Evolutionary conservation across 805 yeast genomes (phyloP).

Genomic region (Torulaspora indica): DNA sequence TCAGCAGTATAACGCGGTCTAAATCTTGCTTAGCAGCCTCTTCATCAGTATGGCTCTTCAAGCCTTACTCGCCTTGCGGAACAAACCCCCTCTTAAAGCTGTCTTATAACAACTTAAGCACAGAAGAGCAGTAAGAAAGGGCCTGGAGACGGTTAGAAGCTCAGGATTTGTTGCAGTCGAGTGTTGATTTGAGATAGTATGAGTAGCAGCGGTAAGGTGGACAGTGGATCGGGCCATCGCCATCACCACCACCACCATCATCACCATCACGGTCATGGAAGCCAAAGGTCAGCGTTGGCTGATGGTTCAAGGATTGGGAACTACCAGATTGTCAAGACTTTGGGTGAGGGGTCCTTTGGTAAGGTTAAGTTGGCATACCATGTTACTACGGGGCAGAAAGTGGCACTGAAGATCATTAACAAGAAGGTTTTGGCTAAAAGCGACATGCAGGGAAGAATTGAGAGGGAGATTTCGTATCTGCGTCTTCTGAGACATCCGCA

Average conservation of each 20-base stretch:
- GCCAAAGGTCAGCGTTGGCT: constrained; percentile 19
- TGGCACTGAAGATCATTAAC: constrained; percentile 89
- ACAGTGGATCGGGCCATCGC: constrained; percentile 12
- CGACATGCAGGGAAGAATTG: constrained; percentile 96
- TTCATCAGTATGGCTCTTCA: neutral
- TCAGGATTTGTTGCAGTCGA: neutral
- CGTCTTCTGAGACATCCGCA: constrained; percentile 90
- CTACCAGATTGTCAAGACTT: constrained; percentile 84
- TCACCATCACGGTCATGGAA: constrained; percentile 11
- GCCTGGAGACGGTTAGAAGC: neutral
- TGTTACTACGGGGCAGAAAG: constrained; percentile 83
- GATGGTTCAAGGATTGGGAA: constrained; percentile 67
- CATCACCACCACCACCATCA: constrained; percentile 27
- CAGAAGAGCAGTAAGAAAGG: neutral
- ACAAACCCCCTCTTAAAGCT: constrained; percentile 6
- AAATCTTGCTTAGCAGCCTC: neutral
- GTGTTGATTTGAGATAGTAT: neutral
- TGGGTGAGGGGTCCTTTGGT: constrained; percentile 96
- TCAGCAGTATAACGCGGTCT: neutral
- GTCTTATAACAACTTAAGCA: constrained; percentile 5
- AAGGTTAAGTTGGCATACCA: constrained; percentile 91
- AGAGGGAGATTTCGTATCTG: constrained; percentile 87
- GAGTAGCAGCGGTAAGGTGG: constrained; percentile 6
- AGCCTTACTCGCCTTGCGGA: neutral
- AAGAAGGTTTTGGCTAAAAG: constrained; percentile 87